Evolutionary conservation across 169 alveolate species (phyloP).

Genomic region (Eimeria necatrix): DNA sequence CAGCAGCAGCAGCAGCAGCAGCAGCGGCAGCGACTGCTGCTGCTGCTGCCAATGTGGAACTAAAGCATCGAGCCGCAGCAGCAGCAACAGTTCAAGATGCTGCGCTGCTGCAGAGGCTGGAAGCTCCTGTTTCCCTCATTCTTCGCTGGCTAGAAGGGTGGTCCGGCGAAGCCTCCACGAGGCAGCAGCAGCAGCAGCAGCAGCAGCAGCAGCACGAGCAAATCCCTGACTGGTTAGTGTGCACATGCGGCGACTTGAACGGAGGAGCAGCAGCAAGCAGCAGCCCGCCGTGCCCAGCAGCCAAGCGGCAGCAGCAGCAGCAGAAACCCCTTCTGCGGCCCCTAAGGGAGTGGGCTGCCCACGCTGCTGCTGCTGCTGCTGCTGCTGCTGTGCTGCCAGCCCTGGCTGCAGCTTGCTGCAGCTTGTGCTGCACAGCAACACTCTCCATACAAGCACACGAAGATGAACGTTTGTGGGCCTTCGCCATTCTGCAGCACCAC

Average conservation of each 20-base stretch:
- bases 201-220: neutral
- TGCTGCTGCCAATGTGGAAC: neutral
- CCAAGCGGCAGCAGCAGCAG: slow-evolving; percentile 47
- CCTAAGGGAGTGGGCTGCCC: neutral
- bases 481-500: slow-evolving; percentile 42
- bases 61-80: neutral
- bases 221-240: neutral
- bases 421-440: slow-evolving; percentile 45
- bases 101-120: slow-evolving; percentile 60
- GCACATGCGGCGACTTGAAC: neutral
- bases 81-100: slow-evolving; percentile 25
- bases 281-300: neutral
- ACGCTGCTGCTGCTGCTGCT: slow-evolving; percentile 60
- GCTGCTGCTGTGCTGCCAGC: slow-evolving; percentile 67
- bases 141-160: slow-evolving; percentile 26
- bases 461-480: neutral
- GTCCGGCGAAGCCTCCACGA: slow-evolving; percentile 16
- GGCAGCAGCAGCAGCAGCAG: slow-evolving; percentile 55
- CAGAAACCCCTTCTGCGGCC: slow-evolving; percentile 41
- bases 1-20: slow-evolving; percentile 15
- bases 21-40: slow-evolving; percentile 37
- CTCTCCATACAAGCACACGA: neutral
- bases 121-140: slow-evolving; percentile 19
- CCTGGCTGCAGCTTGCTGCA: slow-evolving; percentile 54
- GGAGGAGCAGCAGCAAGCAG: slow-evolving; percentile 48